phyloP scores from a whole-genome alignment of 139 green algal genomes.

The Ettlia oleoabundans region DNA sequence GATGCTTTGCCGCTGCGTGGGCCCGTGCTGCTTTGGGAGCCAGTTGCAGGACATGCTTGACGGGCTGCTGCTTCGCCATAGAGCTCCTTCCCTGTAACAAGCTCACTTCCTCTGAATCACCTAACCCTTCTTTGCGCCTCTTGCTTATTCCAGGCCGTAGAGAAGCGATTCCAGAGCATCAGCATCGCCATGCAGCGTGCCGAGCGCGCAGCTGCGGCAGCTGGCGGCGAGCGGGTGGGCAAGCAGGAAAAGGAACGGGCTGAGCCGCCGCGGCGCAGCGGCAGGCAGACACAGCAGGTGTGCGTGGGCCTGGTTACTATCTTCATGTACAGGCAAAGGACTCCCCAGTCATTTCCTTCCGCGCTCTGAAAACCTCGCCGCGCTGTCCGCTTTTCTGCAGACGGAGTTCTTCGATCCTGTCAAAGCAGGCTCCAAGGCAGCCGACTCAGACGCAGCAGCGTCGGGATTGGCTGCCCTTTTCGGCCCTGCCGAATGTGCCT shows the following conservation, averaged over 20 bases:
- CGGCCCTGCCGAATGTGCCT: conserved; percentile 24
- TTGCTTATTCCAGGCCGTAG: background rate
- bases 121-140: background rate
- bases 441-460: background rate
- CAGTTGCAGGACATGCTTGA: too few species aligned
- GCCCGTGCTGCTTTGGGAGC: too few species aligned
- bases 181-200: background rate
- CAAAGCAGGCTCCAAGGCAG: background rate
- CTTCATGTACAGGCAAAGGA: too few species aligned
- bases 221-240: background rate
- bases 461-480: conserved; percentile 9
- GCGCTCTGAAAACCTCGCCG: background rate
- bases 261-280: conserved; percentile 19
- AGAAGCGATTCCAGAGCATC: conserved; percentile 16
- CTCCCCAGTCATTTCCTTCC: background rate
- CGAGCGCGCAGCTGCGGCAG: background rate
- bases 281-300: conserved; percentile 29
- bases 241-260: background rate
- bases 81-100: too few species aligned
- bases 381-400: background rate
- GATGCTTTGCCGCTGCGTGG: too few species aligned
- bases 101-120: too few species aligned
- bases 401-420: background rate
- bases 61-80: too few species aligned
- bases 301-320: background rate